A percentile compares a stretch with the other conserved stretches of the same genome.
Evolutionary conservation across 1,139 yeast species (phyloP).

Genomic region (Taphrina communis): DNA sequence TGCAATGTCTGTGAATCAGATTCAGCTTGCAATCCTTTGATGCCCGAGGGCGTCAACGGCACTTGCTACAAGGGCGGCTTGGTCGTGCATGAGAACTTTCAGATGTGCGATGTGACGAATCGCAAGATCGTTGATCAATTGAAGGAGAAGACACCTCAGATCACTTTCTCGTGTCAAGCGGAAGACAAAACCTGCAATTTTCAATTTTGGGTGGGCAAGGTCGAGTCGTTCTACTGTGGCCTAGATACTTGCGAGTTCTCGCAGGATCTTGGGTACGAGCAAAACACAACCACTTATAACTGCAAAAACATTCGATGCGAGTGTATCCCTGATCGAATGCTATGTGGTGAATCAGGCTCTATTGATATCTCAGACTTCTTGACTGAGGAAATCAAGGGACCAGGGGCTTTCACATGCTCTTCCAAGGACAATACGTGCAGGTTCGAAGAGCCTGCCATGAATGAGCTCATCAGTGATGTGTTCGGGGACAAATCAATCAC

Average conservation of each 20-base stretch:
- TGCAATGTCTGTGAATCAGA: constrained; percentile 81
- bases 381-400: constrained; percentile 87
- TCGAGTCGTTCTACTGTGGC: constrained; percentile 89
- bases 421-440: constrained; percentile 64
- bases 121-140: constrained; percentile 79
- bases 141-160: constrained; percentile 84
- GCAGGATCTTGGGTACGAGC: constrained; percentile 19
- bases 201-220: constrained; percentile 93
- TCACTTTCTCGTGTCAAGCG: constrained; percentile 83
- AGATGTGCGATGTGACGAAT: constrained; percentile 88
- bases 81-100: constrained; percentile 78
- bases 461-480: constrained; percentile 82
- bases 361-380: constrained; percentile 93
- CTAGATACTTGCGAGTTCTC: constrained; percentile 69
- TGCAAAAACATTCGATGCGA: constrained; percentile 80
- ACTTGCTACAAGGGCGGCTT: constrained; percentile 91
- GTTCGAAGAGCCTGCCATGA: constrained; percentile 95
- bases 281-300: constrained; percentile 66
- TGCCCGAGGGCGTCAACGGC: constrained; percentile 87
- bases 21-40: constrained; percentile 76
- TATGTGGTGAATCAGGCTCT: constrained; percentile 92
- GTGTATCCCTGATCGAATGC: constrained; percentile 89
- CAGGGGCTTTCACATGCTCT: constrained; percentile 89
- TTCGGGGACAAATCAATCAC: constrained; percentile 93
- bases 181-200: constrained; percentile 74